phyloP scores from a whole-genome alignment of 441 rosid genomes.

The Macaranga tanarius region DNA sequence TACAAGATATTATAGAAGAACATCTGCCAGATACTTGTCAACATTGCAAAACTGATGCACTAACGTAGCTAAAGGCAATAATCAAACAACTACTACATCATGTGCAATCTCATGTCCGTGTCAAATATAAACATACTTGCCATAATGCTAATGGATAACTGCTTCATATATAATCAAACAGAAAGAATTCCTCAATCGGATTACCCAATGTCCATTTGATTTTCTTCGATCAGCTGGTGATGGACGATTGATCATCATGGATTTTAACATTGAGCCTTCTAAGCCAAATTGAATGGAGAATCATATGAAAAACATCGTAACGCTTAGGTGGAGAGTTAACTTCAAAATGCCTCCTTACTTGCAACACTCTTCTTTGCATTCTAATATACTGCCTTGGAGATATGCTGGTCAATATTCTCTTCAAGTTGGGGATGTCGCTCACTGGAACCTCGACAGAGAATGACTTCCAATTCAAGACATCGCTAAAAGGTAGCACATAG shows the following conservation, averaged over 20 bases:
- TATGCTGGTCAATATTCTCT: slow-evolving; percentile 56
- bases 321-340: slow-evolving; percentile 74
- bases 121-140: background rate
- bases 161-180: background rate
- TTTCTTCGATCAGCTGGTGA: slow-evolving; percentile 7
- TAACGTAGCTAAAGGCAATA: too few species aligned
- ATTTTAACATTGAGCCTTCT: slow-evolving; percentile 72
- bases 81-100: background rate
- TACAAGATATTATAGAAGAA: too few species aligned
- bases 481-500: slow-evolving; percentile 82
- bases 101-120: background rate
- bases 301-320: slow-evolving; percentile 90
- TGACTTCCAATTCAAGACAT: slow-evolving; percentile 75
- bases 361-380: slow-evolving; percentile 71
- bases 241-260: slow-evolving; percentile 32
- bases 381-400: slow-evolving; percentile 72
- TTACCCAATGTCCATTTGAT: background rate
- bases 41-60: too few species aligned
- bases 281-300: slow-evolving; percentile 88
- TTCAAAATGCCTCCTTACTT: slow-evolving; percentile 70
- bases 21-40: too few species aligned
- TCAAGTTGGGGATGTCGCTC: slow-evolving; percentile 66
- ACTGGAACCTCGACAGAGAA: slow-evolving; percentile 69
- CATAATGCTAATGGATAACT: too few species aligned
- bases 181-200: background rate